Evolutionary conservation across 768 basidiomycete species (phyloP), one percentile per base, ranked within the genome.

Genomic region (Suillus sp.): DNA sequence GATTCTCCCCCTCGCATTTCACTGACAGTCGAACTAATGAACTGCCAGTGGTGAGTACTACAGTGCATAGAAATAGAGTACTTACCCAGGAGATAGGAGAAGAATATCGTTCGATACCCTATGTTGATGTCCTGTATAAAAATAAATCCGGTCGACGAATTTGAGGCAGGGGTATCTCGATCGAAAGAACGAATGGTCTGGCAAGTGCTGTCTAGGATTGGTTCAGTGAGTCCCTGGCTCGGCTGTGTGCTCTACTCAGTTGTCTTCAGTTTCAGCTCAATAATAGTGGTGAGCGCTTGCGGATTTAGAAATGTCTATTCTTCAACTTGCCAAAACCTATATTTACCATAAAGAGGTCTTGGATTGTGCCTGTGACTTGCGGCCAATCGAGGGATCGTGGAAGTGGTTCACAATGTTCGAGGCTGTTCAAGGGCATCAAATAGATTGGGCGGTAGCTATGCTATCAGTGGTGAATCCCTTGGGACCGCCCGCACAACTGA

Each of bases 401-500:
- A 50, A 50, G 18, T 18, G 27, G 7, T 27, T 27, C 25, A 16
- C 75, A 71, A 72, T 40, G 40, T 40, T 38, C 3, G 37, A 11
- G 40, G 18, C 20, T 22, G 70, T 63, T 69, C 70, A 42, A 70
- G 70, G 27, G 65, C 61, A 53, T 74, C 64, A 30, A 68, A 60
- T 2, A 61, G 22, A 59, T 40, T 40, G 61, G 42, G 61, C 8
- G 38, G 38, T 42, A n/a, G 27, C 37, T 55, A 55, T 43, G 51
- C 20, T 20, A 34, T 63, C 27, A 64, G 83, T 10, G 83, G 81
- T 35, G 81, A 45, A 13, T 13, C n/a, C 11, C 22, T 2, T 47
- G 80, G 42, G 80, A 76, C 68, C 77, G 78, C 62, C 81, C 83
- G n/a, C 81, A 78, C 67, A 87, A 79, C 38, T 83, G 79, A 16